phyloP scores from a whole-genome alignment of 2,329 filamentous ascomycete genomes.

The Celoporthe dispersa region DNA sequence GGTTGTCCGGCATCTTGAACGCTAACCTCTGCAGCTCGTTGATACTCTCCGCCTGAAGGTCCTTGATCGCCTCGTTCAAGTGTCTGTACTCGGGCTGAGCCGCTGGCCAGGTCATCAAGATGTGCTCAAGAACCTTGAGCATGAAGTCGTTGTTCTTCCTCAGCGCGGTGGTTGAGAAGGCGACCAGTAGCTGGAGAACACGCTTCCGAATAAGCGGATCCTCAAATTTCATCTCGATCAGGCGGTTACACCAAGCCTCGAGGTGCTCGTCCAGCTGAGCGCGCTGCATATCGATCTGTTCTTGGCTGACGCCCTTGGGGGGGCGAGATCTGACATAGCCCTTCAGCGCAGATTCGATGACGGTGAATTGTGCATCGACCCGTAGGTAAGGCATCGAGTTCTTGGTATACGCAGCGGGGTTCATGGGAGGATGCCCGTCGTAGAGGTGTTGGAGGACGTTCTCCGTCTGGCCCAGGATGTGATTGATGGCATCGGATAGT shows the following conservation, averaged over 20 bases:
- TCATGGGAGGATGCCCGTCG: constrained; percentile 68
- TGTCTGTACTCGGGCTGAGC: constrained; percentile 71
- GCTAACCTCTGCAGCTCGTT: constrained; percentile 88
- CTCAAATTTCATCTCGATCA: constrained; percentile 75
- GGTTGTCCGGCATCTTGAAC: constrained; percentile 87
- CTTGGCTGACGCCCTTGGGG: constrained; percentile 18
- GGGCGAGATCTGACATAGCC: constrained; percentile 81
- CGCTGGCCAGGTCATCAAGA: constrained; percentile 80
- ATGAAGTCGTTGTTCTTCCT: constrained; percentile 81
- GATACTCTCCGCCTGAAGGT: constrained; percentile 83
- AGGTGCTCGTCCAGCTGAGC: constrained; percentile 65
- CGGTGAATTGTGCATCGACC: constrained; percentile 86
- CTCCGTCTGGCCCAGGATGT: constrained; percentile 83
- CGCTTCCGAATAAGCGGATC: constrained; percentile 85
- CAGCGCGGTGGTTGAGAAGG: constrained; percentile 80
- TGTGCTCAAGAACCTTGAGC: constrained; percentile 87
- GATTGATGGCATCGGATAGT: constrained; percentile 81
- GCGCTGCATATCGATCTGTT: constrained; percentile 51
- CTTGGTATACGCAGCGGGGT: constrained; percentile 67
- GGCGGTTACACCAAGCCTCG: constrained; percentile 72
- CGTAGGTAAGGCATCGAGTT: constrained; percentile 73
- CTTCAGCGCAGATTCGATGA: constrained; percentile 86
- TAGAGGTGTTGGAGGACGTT: constrained; percentile 76
- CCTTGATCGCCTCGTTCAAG: constrained; percentile 88
- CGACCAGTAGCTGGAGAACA: constrained; percentile 79